phyloP scores from a whole-genome alignment of 73 alveolate genomes.

The Tetrahymena elliotti region DNA sequence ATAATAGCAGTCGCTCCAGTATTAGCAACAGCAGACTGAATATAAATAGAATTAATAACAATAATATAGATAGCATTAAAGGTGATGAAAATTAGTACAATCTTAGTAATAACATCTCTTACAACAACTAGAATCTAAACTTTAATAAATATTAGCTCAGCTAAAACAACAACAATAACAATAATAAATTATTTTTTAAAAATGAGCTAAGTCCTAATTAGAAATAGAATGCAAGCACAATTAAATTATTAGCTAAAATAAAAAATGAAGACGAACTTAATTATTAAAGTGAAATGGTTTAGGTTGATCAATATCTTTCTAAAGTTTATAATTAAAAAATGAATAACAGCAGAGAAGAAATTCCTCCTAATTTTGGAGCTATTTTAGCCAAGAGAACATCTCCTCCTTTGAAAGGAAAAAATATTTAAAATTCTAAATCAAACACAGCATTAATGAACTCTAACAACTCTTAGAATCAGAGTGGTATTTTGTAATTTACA shows the following conservation, averaged over 20 bases:
- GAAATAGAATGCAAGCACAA: background rate
- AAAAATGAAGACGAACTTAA: background rate
- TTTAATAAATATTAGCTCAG: background rate
- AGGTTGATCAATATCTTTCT: background rate
- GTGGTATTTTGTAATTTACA: background rate
- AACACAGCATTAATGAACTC: background rate
- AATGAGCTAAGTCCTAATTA: background rate
- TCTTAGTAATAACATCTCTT: background rate
- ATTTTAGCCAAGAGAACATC: background rate
- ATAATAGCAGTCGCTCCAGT: background rate
- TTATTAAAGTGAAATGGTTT: background rate
- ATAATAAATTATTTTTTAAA: background rate
- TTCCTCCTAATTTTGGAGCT: background rate
- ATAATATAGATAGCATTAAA: background rate
- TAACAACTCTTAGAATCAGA: background rate
- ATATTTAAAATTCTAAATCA: background rate
- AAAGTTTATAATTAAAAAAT: background rate
- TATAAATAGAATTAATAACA: background rate
- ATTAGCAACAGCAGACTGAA: background rate
- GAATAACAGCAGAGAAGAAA: background rate
- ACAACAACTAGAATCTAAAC: background rate
- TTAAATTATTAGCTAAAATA: background rate
- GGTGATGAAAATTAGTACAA: background rate
- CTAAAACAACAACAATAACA: background rate
- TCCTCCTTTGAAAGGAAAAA: background rate